These are phyloP conservation scores for Penicillium steckii DNA, from an alignment of 495 filamentous ascomycete genomes.

Conservation along the genomic window DNA sequence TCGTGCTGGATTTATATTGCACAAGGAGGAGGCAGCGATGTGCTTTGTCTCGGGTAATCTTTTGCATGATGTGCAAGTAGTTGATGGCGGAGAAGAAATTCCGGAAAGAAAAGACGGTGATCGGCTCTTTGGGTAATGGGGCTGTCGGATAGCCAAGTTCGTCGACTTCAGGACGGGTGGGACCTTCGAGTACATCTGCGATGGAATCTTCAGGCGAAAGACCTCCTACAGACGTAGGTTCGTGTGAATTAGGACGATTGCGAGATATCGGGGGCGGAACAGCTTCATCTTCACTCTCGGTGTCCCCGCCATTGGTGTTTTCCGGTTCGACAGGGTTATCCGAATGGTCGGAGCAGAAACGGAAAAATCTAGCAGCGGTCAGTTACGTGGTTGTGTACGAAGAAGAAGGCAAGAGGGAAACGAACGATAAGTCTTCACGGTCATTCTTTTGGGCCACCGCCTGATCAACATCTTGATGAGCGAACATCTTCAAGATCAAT, in stretches of 20 bases:
- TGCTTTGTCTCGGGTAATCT: constrained; percentile 90
- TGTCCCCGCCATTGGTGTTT: constrained; percentile 29
- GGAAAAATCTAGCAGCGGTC: constrained; percentile 71
- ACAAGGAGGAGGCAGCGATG: constrained; percentile 92
- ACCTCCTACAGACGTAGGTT: constrained; percentile 27
- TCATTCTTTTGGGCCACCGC: constrained; percentile 84
- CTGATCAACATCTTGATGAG: constrained; percentile 86
- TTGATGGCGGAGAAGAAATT: constrained; percentile 95
- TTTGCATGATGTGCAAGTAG: constrained; percentile 92
- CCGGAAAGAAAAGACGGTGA: constrained; percentile 87
- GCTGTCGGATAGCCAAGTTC: constrained; percentile 76
- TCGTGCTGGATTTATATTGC: constrained; percentile 87
- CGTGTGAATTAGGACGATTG: constrained; percentile 39
- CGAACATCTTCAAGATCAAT: constrained; percentile 86
- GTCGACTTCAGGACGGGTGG: constrained; percentile 74
- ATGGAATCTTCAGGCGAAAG: constrained; percentile 34
- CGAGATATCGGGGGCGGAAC: constrained; percentile 77
- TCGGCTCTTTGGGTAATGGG: constrained; percentile 67
- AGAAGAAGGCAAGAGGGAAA: not conserved
- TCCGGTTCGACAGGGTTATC: constrained; percentile 35
- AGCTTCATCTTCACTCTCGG: constrained; percentile 65
- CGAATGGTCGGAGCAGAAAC: constrained; percentile 70
- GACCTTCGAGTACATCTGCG: constrained; percentile 33
- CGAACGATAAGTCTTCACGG: constrained; percentile 76
- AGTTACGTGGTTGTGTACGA: constrained; percentile 9